Evolutionary conservation across 2,329 filamentous ascomycete species (phyloP), one percentile per base, ranked within the genome.

Genomic region (Aspergillus eucalypticola): DNA sequence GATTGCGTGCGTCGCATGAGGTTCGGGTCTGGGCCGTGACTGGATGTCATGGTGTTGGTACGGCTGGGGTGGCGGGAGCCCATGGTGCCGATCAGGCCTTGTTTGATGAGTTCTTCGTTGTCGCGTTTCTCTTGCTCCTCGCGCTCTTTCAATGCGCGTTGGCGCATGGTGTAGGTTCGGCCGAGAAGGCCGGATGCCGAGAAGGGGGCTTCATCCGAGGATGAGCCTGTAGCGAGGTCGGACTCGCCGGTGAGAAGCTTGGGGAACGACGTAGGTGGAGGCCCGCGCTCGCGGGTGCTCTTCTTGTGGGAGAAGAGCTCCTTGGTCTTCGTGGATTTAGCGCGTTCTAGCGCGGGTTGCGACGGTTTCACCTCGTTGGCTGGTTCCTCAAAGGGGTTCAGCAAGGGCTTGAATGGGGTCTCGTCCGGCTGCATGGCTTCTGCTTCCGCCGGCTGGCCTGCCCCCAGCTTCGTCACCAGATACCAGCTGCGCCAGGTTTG

Each of bases 401-500:
- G 74, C 3, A 92, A 75, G 0, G 90, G 89, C 65, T 86, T 82
- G 54, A n/a, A 41, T 59, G 56, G n/a, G 51, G 54, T 13, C 63
- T 65, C 49, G 54, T 67, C 56, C 52, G 44, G 52, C 8, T 61
- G 17, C 54, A 39, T 64, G 41, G 74, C 67, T 5, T 57, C 55
- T 8, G 38, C 35, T 6, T 55, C 51, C 5, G 39, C 32, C 17
- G 76, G 78, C 61, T 79, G 71, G n/a, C 80, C 81, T 57, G 84
- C 83, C 17, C 87, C 86, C 71, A 89, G 84, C 62, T 87, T 87
- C 67, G 91, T 88, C 46, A 91, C 89, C 7, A 97, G 78, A 70
- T 96, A 96, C 92, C 92, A 96, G 74, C 91, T 96, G 60, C 94
- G 86, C 93, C 93, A 97, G 41, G 79, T 79, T 63, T 96, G 92